Percentiles rank a stretch among this genome's conserved stretches.
phyloP scores from a whole-genome alignment of 345 rosid genomes.

The Dipteronia sinensis region DNA sequence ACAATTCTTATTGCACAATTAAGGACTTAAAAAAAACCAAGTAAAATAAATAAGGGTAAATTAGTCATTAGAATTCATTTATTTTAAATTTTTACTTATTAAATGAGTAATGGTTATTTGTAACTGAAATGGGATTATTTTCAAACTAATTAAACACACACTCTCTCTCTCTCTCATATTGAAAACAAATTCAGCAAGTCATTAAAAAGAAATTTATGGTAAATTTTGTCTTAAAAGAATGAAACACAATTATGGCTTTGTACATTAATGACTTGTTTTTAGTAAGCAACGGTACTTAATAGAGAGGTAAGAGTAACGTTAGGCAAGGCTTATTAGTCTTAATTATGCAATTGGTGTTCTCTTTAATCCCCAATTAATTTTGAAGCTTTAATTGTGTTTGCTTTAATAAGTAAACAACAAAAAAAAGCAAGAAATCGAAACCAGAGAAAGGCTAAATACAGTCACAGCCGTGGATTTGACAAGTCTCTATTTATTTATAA shows the following conservation, averaged over 20 bases:
- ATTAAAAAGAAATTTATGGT: conserved; percentile 6
- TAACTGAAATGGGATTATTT: no score
- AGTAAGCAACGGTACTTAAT: not conserved
- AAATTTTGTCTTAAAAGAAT: not conserved
- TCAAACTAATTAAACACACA: no score
- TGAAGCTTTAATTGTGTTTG: not conserved
- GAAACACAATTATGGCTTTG: not conserved
- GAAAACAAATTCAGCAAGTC: not conserved
- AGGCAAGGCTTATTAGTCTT: not conserved
- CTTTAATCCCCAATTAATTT: conserved; percentile 5
- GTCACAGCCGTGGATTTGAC: no score
- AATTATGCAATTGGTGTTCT: conserved; percentile 4
- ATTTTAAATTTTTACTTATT: no score
- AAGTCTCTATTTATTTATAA: no score
- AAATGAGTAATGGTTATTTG: no score
- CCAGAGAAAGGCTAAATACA: no score
- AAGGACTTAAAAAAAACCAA: not conserved
- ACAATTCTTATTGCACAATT: not conserved
- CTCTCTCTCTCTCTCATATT: no score
- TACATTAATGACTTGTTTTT: not conserved
- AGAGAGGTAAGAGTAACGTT: conserved; percentile 11
- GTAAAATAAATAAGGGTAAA: not conserved
- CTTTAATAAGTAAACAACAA: not conserved
- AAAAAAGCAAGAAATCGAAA: no score
- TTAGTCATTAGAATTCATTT: not conserved